These are phyloP conservation scores for Cyclotella cryptica DNA, from an alignment of 108 stramenopile species.

Conservation along the genomic window DNA sequence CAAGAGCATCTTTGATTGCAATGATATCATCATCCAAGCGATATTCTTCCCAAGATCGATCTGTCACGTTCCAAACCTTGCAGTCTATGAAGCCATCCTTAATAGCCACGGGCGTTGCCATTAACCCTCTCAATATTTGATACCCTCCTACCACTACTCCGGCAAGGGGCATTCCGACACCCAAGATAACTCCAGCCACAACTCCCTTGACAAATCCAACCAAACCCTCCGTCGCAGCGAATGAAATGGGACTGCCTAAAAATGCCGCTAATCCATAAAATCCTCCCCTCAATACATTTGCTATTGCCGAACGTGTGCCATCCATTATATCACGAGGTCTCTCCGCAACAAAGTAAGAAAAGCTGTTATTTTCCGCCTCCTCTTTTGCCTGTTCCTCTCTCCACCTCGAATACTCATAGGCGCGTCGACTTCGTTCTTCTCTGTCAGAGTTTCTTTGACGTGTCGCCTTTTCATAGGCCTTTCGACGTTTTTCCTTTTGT, in stretches of 20 bases:
- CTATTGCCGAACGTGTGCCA: slow-evolving; percentile 27
- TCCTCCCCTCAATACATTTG: slow-evolving; percentile 27
- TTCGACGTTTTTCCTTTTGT: not conserved
- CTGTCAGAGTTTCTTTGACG: not conserved
- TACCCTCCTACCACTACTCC: slow-evolving; percentile 23
- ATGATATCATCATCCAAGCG: slow-evolving; percentile 39
- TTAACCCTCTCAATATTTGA: slow-evolving; percentile 31
- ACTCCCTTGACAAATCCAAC: slow-evolving; percentile 22
- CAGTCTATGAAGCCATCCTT: slow-evolving; percentile 37
- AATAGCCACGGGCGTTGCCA: slow-evolving; percentile 30
- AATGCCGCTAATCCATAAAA: slow-evolving; percentile 39
- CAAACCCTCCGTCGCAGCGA: slow-evolving; percentile 6
- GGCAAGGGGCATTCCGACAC: slow-evolving; percentile 17
- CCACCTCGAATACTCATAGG: slow-evolving; percentile 10
- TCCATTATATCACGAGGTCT: slow-evolving; percentile 43
- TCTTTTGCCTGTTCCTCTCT: slow-evolving; percentile 11
- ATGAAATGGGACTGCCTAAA: slow-evolving; percentile 15
- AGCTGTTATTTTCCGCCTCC: not conserved
- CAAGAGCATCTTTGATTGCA: slow-evolving; percentile 20
- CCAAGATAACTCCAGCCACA: slow-evolving; percentile 17
- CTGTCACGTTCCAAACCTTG: slow-evolving; percentile 34
- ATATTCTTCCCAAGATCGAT: slow-evolving; percentile 37
- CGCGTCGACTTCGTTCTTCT: slow-evolving; percentile 10
- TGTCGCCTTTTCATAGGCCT: not conserved
- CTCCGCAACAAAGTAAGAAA: slow-evolving; percentile 23